Base-by-base conservation (phyloP, 1,284 basidiomycete genomes). In the Rhodotorula sp. region DNA sequence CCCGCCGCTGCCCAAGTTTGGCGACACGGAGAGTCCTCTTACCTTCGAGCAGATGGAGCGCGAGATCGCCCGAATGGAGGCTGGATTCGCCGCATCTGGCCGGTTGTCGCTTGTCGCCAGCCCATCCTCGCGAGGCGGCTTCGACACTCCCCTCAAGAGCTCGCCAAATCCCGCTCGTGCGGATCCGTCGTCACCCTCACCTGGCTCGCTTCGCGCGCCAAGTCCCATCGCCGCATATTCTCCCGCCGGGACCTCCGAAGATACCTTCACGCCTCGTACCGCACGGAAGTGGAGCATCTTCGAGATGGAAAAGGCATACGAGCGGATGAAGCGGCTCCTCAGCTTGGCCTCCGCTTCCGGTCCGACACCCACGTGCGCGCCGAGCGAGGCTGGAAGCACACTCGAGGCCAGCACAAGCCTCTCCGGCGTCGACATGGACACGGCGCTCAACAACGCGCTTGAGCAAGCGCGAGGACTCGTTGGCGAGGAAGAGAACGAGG, bases 21-120 rank as follows among this genome's bases (percentile, higher is more conserved):
- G 7, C n/a, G 24, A 26, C 34, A 18, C 26, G 26, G 62, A 63
- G 3, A 30, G 51, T 4, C 28, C 60, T 1, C 44, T 75, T 11
- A 67, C 73, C 13, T 53, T 75, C 30, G 71, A 66, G 9, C 61
- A 72, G 50, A 75, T 75, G 73, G 68, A 75, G 62, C 51, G 55
- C 15, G 73, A 75, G 50, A 70, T 75, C 34, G 55, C 47, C 1
- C 59, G 65, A 4, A 75, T 75, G 68, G 71, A 72, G 51, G 56
- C 58, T 6, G 73, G 72, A 37, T 60, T 72, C 1, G 65, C 64
- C 0, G 40, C 34, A 60, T 8, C 51, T 47, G 0, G 64, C 66
- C 10, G 56, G 55, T 4, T 55, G 57, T 4, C 48, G 28, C 6
- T 64, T 59, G 24, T 28, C 65, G 55, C 60, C 34, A 13, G 60